Percentiles rank a stretch among this genome's conserved stretches.
These are phyloP conservation scores for Chondrostereum purpureum DNA, from an alignment of 1,284 basidiomycete species.

Conservation along the genomic window DNA sequence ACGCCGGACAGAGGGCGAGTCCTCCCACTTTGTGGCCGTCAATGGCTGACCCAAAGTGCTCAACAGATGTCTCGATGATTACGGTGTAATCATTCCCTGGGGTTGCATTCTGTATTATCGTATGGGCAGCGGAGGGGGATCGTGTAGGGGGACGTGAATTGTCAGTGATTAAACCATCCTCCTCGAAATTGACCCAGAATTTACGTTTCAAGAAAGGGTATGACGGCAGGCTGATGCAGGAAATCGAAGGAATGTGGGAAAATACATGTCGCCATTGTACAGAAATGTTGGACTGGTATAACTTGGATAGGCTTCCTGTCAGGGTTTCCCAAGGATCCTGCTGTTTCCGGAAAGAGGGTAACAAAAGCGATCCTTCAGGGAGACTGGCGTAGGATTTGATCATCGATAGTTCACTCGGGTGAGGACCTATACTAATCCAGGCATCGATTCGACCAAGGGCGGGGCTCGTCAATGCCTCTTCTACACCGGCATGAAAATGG, in stretches of 20 bases:
- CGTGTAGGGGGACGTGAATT: not conserved
- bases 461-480: conserved; percentile 25
- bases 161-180: conserved; percentile 14
- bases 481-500: conserved; percentile 45
- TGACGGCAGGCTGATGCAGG: conserved; percentile 45
- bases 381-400: conserved; percentile 36
- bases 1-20: conserved; percentile 58
- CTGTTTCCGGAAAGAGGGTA: conserved; percentile 45
- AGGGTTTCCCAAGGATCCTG: conserved; percentile 39
- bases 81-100: conserved; percentile 33
- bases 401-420: conserved; percentile 50
- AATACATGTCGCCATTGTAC: conserved; percentile 55
- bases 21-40: conserved; percentile 54
- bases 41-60: conserved; percentile 38
- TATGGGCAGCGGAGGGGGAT: conserved; percentile 18
- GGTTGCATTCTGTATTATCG: conserved; percentile 39
- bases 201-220: conserved; percentile 54
- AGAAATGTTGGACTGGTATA: conserved; percentile 37
- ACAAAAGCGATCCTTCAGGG: conserved; percentile 24
- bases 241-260: conserved; percentile 31
- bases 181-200: conserved; percentile 51
- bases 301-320: conserved; percentile 33
- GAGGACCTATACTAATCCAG: conserved; percentile 65
- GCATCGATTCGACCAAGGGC: conserved; percentile 28
- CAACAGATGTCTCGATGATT: conserved; percentile 49